Evolutionary conservation across 768 basidiomycete genomes (phyloP).

Genomic region (Leccinum pellstonianum): DNA sequence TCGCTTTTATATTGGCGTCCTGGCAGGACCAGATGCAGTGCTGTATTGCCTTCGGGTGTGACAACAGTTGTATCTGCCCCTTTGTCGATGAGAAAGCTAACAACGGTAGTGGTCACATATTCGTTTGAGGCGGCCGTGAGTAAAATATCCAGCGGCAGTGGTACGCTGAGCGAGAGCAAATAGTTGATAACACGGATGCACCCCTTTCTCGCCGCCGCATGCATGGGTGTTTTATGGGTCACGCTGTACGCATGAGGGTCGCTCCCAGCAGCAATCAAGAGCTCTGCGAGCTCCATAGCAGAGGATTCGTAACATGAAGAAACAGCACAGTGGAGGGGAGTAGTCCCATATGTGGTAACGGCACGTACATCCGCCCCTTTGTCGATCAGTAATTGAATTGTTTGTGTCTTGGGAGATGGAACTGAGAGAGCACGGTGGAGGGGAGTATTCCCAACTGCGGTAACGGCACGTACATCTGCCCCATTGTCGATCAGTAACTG

Average conservation of each 20-base stretch:
- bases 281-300: neutral
- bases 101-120: too few relatives aligned
- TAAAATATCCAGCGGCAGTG: neutral
- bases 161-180: neutral
- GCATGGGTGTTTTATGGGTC: neutral
- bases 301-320: neutral
- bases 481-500: constrained; percentile 5
- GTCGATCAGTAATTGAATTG: too few relatives aligned
- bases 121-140: neutral
- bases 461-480: neutral
- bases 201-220: neutral
- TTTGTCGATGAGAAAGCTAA: too few relatives aligned
- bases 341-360: too few relatives aligned
- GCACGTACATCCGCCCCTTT: too few relatives aligned
- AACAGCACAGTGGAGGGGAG: neutral
- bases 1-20: too few relatives aligned
- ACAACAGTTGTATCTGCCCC: too few relatives aligned
- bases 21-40: too few relatives aligned
- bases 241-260: neutral
- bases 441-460: neutral
- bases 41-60: too few relatives aligned
- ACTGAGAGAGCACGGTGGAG: neutral
- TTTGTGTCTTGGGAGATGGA: too few relatives aligned
- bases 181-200: neutral
- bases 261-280: neutral